A percentile compares a stretch with the other conserved stretches of the same genome.
Conservation (phyloP, 2,329 filamentous ascomycete species). For the Zasmidium angulare region DNA sequence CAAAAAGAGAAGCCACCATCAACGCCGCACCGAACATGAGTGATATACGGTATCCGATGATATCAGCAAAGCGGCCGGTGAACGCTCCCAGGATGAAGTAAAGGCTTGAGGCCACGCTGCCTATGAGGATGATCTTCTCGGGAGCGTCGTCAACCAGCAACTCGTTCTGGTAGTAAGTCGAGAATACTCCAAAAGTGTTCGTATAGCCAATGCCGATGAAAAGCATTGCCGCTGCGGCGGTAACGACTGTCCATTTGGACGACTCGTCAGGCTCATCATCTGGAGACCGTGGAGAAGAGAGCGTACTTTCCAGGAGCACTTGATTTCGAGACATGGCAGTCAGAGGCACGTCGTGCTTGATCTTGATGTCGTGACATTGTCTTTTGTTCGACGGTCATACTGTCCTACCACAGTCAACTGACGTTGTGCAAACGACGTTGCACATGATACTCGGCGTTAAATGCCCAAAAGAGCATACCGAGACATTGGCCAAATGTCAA, state of each 20-base stretch:
- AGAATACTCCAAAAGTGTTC: conserved; percentile 7
- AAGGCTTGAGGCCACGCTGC: conserved; percentile 4
- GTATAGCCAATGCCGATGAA: conserved; percentile 5
- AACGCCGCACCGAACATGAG: not conserved
- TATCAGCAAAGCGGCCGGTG: conserved; percentile 7
- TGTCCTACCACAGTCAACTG: not conserved
- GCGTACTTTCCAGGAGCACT: too few relatives aligned
- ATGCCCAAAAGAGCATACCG: not conserved
- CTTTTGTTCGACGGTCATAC: not conserved
- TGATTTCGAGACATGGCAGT: too few relatives aligned
- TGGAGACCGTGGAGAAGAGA: too few relatives aligned
- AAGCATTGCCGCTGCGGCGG: conserved; percentile 6
- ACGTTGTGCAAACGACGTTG: not conserved
- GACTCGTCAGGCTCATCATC: not conserved
- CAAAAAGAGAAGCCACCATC: conserved; percentile 5
- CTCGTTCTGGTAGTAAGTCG: not conserved
- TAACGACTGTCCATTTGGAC: not conserved
- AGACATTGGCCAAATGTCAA: not conserved
- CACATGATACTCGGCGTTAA: not conserved
- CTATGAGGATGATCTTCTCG: conserved; percentile 5
- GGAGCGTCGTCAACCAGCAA: not conserved
- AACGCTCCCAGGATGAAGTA: conserved; percentile 8
- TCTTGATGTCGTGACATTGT: not conserved
- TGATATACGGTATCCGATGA: conserved; percentile 4
- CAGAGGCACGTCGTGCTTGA: too few relatives aligned